phyloP scores from a whole-genome alignment of 208 protist genomes.

The Leishmania braziliensis region DNA sequence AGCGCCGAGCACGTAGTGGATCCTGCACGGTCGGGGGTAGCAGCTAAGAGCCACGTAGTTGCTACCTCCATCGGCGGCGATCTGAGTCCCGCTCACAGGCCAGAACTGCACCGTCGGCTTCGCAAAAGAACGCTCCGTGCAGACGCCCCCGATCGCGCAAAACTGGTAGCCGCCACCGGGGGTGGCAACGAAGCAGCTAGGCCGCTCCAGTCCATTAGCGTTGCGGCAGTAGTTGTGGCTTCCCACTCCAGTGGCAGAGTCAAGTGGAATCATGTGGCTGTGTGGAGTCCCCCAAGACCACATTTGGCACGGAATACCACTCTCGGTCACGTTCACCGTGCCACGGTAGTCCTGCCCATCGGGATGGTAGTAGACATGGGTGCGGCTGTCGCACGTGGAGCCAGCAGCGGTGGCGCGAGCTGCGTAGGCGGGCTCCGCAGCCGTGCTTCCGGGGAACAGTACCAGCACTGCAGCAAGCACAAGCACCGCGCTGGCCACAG shows the following conservation, averaged over 20 bases:
- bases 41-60: slow-evolving; percentile 46
- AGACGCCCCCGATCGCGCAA: slow-evolving; percentile 59
- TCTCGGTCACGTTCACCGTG: slow-evolving; percentile 46
- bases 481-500: not conserved
- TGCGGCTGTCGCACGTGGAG: slow-evolving; percentile 25
- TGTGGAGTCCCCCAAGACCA: slow-evolving; percentile 52
- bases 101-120: slow-evolving; percentile 35
- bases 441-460: slow-evolving; percentile 6
- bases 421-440: not conserved
- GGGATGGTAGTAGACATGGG: slow-evolving; percentile 48
- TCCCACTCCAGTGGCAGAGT: slow-evolving; percentile 49
- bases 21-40: slow-evolving; percentile 48
- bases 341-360: slow-evolving; percentile 73
- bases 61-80: slow-evolving; percentile 23
- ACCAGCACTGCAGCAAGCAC: not conserved
- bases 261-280: slow-evolving; percentile 37
- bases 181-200: slow-evolving; percentile 63
- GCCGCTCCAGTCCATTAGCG: slow-evolving; percentile 36
- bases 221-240: slow-evolving; percentile 83
- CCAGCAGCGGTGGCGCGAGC: not conserved
- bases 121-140: slow-evolving; percentile 22
- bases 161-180: slow-evolving; percentile 42
- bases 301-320: slow-evolving; percentile 53
- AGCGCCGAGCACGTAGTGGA: slow-evolving; percentile 63
- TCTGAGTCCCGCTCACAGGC: slow-evolving; percentile 28